These are phyloP conservation scores for Trypanosoma boissoni DNA, from an alignment of 208 protist species.

Conservation along the genomic window DNA sequence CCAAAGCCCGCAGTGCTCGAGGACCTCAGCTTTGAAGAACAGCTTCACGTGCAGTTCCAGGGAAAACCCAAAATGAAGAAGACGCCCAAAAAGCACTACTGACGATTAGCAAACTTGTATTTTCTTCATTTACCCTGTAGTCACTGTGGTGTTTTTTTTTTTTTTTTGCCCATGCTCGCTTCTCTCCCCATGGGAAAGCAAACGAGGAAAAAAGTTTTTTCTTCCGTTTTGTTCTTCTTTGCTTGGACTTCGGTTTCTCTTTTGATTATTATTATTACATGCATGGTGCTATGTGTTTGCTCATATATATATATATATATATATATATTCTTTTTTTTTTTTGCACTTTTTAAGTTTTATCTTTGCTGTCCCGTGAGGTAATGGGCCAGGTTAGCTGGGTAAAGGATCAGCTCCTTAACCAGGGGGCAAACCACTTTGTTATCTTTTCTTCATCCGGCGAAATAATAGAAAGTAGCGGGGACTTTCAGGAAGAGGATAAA, in stretches of 20 bases:
- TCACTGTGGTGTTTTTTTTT: conserved; percentile 15
- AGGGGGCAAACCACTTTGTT: conserved; percentile 82
- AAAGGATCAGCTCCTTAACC: conserved; percentile 82
- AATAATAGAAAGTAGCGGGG: conserved; percentile 72
- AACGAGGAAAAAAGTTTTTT: no score
- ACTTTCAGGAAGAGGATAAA: conserved; percentile 67
- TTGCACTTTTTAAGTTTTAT: conserved; percentile 8
- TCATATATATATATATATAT: conserved; percentile 20
- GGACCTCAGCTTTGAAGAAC: conserved; percentile 89
- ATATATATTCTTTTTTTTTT: conserved; percentile 5
- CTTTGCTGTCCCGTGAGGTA: conserved; percentile 2
- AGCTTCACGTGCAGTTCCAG: conserved; percentile 87
- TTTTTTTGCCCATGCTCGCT: no score
- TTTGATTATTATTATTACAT: conserved; percentile 1
- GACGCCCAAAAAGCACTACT: conserved; percentile 88
- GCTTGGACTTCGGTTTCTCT: background rate
- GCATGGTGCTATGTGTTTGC: background rate
- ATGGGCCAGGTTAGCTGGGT: conserved; percentile 71
- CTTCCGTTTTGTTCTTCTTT: conserved; percentile 25
- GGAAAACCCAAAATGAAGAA: conserved; percentile 86
- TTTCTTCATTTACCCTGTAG: conserved; percentile 1
- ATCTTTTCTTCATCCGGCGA: conserved; percentile 62
- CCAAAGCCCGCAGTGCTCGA: conserved; percentile 81
- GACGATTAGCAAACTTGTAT: background rate
- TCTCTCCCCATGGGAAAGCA: no score